Base-by-base conservation (phyloP, 768 basidiomycete species). In the Rhodosporidiobolus odoratus region DNA sequence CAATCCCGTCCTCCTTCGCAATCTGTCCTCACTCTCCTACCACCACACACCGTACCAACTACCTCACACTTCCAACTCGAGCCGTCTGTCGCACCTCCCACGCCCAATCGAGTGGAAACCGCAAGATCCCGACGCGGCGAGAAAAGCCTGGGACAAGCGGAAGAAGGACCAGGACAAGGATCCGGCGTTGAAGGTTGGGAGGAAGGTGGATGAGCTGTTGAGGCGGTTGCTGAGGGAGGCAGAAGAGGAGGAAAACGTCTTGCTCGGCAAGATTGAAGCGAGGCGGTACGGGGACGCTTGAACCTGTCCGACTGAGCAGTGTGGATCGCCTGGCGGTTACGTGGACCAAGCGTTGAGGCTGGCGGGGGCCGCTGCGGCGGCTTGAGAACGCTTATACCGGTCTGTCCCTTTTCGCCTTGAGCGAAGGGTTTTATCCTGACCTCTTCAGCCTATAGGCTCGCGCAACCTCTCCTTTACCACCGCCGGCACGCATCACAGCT, bases 41-140 rank as follows among this genome's bases (percentile, higher is more conserved):
- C 65, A 71, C 57, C 70, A 71, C 61, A 40, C 58, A 4, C 70
- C 65, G 2, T n/a, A 16, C 59, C 25, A 4, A 12, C 45, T 70
- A n/a, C 53, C 45, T 1, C 13, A 9, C 16, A 62, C 69, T 4
- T 19, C n/a, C n/a, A 70, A 65, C 54, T 7, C 53, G 4, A 8
- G 50, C 21, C 69, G 69, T 15, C 59, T 70, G 4, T 40, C 69
- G 35, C 69, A 70, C 47, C 37, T 56, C 9, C 54, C 58, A 2
- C 37, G 25, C 3, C 64, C 64, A 35, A 62, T 70, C 64, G 27
- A 19, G 37, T 70, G 69, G 69, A 40, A 70, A 30, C 64, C 69
- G 38, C 27, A 57, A 15, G 59, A 70, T 35, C 64, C 69, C 8
- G 15, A 0, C 0, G 56, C 54, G 23, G 64, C 64, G 9, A 3